These are phyloP conservation scores for Trichophyton simii DNA, from an alignment of 2,329 filamentous ascomycete species.

Conservation along the genomic window DNA sequence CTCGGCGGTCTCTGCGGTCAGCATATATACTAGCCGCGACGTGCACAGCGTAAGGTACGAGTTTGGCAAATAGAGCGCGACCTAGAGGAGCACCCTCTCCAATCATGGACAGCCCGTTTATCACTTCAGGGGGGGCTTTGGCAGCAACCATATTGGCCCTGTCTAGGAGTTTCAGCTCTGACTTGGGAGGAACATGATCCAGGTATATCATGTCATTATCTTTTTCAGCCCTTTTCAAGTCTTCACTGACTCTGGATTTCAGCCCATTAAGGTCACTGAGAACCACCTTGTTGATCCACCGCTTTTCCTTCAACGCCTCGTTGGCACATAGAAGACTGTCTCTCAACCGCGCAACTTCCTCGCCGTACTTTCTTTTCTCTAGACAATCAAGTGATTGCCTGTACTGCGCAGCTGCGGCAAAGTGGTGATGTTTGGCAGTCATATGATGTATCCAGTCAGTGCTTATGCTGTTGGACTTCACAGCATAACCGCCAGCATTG, in stretches of 20 bases:
- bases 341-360: slow-evolving; percentile 76
- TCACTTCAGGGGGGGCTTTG: slow-evolving; percentile 67
- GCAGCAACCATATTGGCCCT: slow-evolving; percentile 78
- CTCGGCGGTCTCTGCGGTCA: slow-evolving; percentile 75
- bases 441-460: slow-evolving; percentile 97
- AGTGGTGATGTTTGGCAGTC: slow-evolving; percentile 93
- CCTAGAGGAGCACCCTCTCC: slow-evolving; percentile 73
- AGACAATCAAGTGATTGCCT: slow-evolving; percentile 79
- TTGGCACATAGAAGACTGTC: slow-evolving; percentile 74
- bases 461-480: slow-evolving; percentile 79
- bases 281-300: slow-evolving; percentile 70
- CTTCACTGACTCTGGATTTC: slow-evolving; percentile 70
- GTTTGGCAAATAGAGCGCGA: slow-evolving; percentile 70
- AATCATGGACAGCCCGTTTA: slow-evolving; percentile 65
- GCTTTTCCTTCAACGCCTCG: slow-evolving; percentile 73
- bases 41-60: slow-evolving; percentile 93
- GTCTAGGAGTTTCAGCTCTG: slow-evolving; percentile 73
- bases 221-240: slow-evolving; percentile 82
- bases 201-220: slow-evolving; percentile 96
- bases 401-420: slow-evolving; percentile 89
- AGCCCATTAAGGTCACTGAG: slow-evolving; percentile 69
- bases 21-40: slow-evolving; percentile 92
- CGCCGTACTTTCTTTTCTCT: slow-evolving; percentile 88
- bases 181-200: slow-evolving; percentile 70
- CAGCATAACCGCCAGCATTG: slow-evolving; percentile 67